Percentiles rank a stretch among this genome's conserved stretches.
phyloP scores from a whole-genome alignment of 495 filamentous ascomycete genomes.

The Aspergillus bertholletiae region DNA sequence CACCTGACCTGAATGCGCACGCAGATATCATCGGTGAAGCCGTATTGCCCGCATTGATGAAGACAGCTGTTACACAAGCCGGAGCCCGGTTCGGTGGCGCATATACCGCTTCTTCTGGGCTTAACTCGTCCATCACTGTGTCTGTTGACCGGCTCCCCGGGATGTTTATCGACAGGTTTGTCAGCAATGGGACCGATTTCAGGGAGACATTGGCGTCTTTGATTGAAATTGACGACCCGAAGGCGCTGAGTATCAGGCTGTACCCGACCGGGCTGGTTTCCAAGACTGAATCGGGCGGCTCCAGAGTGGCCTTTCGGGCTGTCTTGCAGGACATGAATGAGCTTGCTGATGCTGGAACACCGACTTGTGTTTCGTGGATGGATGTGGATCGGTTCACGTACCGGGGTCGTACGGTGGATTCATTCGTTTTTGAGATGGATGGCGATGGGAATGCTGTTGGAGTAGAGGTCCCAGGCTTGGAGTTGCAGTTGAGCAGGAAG shows the following conservation, averaged over 20 bases:
- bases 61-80: conserved; percentile 41
- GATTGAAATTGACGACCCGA: conserved; percentile 25
- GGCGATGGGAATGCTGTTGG: conserved; percentile 33
- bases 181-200: conserved; percentile 50
- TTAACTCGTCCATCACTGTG: conserved; percentile 22
- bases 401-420: conserved; percentile 41
- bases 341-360: conserved; percentile 22
- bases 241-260: conserved; percentile 37
- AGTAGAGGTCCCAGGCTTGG: conserved; percentile 43
- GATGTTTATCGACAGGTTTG: conserved; percentile 42
- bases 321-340: conserved; percentile 39
- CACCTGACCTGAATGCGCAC: conserved; percentile 23
- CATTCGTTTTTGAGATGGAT: conserved; percentile 48
- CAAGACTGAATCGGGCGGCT: not conserved
- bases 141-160: conserved; percentile 40
- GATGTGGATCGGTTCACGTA: conserved; percentile 41
- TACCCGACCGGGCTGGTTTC: conserved; percentile 37
- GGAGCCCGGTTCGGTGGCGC: conserved; percentile 35
- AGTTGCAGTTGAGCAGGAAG: conserved; percentile 10
- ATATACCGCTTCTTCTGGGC: conserved; percentile 26
- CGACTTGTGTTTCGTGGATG: conserved; percentile 46
- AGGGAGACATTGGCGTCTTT: conserved; percentile 18
- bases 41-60: conserved; percentile 40
- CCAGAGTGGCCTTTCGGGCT: conserved; percentile 39
- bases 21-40: conserved; percentile 26